phyloP scores from a whole-genome alignment of 2,329 filamentous ascomycete genomes.

The Talaromyces rugulosus region DNA sequence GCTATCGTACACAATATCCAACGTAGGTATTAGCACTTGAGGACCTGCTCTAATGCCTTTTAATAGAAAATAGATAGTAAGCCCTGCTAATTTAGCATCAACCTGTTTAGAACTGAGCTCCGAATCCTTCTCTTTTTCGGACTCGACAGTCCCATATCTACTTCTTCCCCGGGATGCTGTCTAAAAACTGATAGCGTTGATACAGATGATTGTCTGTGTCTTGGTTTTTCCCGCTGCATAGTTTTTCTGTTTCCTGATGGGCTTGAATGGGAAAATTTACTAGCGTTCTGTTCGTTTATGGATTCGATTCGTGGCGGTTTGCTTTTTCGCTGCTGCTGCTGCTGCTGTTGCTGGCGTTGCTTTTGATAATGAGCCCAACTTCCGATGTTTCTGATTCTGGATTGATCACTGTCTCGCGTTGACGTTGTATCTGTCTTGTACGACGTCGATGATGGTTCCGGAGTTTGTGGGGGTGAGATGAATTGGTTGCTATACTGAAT shows the following conservation, averaged over 20 bases:
- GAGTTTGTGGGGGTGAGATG: not conserved
- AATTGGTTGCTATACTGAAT: slow-evolving; percentile 6
- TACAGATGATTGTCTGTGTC: slow-evolving; percentile 1
- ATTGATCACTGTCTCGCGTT: not conserved
- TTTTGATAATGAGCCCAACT: slow-evolving; percentile 3
- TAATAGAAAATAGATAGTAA: not conserved
- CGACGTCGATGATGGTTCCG: not conserved
- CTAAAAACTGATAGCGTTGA: slow-evolving; percentile 10
- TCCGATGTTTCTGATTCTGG: not conserved
- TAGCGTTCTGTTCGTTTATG: not conserved
- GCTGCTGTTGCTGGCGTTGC: not conserved
- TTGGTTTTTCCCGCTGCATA: not conserved
- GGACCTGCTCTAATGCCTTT: not conserved
- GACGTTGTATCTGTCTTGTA: not conserved
- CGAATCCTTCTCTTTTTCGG: not conserved
- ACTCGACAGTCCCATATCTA: not conserved
- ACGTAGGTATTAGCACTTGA: not conserved
- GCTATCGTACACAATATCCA: not conserved
- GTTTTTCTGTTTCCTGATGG: not conserved
- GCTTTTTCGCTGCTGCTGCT: not conserved
- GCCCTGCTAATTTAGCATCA: not conserved
- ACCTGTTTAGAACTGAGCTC: slow-evolving; percentile 7
- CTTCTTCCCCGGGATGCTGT: slow-evolving; percentile 11
- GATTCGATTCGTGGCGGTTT: not conserved
- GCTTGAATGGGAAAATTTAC: not conserved